Conservation (phyloP, 1,284 basidiomycete genomes). For the Schizopora paradoxa region DNA sequence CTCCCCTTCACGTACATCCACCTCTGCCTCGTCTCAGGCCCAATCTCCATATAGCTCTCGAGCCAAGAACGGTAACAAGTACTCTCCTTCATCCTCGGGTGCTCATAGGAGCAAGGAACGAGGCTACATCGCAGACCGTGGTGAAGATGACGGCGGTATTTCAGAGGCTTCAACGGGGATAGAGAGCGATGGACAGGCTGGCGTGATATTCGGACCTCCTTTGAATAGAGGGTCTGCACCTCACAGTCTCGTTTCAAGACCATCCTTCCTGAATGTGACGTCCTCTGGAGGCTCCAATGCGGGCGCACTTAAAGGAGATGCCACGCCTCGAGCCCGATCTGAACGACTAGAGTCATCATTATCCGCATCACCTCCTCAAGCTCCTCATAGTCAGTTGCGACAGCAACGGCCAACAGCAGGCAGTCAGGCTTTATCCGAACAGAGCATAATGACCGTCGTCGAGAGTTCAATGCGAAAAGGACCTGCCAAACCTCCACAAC, state of each 20-base stretch:
- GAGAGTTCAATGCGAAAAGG: not conserved
- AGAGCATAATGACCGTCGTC: not conserved
- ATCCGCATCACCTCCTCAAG: no score
- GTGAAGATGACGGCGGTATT: constrained; percentile 13
- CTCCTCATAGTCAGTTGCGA: no score
- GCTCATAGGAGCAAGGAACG: constrained; percentile 11
- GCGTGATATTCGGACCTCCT: not conserved
- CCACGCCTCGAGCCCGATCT: constrained; percentile 13
- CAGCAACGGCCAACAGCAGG: no score
- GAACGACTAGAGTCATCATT: constrained; percentile 8
- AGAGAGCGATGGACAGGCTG: not conserved
- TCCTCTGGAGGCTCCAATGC: not conserved
- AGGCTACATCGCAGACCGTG: constrained; percentile 15
- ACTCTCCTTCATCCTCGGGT: constrained; percentile 12
- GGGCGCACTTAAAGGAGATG: constrained; percentile 15
- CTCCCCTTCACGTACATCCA: constrained; percentile 13
- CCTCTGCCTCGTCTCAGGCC: constrained; percentile 7
- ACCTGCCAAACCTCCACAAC: not conserved
- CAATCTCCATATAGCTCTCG: not conserved
- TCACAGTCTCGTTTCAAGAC: not conserved
- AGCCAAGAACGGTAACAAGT: no score
- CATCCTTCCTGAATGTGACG: constrained; percentile 9
- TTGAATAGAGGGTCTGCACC: constrained; percentile 5
- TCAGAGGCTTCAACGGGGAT: constrained; percentile 11
- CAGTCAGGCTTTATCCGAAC: no score